These are phyloP conservation scores for Byssothecium circinans DNA, from an alignment of 2,329 filamentous ascomycete genomes.

Conservation along the genomic window DNA sequence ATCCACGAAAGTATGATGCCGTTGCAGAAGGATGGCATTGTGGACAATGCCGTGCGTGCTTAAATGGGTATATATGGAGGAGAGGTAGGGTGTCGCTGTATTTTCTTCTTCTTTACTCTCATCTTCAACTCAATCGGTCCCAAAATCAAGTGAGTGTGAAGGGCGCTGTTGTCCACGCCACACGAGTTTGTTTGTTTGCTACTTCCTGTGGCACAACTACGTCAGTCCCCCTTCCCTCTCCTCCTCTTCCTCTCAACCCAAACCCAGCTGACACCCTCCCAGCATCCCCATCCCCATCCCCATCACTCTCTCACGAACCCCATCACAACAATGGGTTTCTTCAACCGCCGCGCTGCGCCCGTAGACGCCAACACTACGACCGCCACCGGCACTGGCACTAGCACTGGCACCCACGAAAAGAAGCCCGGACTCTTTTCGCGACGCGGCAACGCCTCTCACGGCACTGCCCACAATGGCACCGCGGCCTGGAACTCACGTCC, in stretches of 20 bases:
- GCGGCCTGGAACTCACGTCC: slow-evolving; percentile 46
- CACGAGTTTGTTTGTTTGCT: slow-evolving; percentile 3
- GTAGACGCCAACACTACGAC: slow-evolving; percentile 41
- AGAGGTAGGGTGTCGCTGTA: background rate
- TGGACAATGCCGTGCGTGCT: slow-evolving; percentile 16
- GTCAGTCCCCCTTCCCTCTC: background rate
- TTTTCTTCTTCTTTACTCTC: background rate
- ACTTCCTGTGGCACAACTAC: background rate
- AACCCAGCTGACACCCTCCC: background rate
- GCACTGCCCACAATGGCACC: slow-evolving; percentile 17
- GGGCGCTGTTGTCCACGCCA: background rate
- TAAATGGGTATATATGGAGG: background rate
- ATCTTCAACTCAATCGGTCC: background rate
- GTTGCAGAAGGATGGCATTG: slow-evolving; percentile 10
- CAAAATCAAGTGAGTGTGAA: background rate
- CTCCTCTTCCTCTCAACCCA: background rate
- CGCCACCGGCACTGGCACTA: slow-evolving; percentile 35
- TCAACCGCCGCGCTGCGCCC: slow-evolving; percentile 40
- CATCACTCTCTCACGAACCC: background rate
- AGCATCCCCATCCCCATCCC: slow-evolving; percentile 2
- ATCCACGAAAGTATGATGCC: slow-evolving; percentile 17
- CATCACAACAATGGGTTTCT: slow-evolving; percentile 39
- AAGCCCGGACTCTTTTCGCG: slow-evolving; percentile 32
- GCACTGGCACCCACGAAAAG: slow-evolving; percentile 32
- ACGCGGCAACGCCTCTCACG: slow-evolving; percentile 13